Conservation (phyloP, 2,329 filamentous ascomycete species). For the Uncinocarpus reesii region DNA sequence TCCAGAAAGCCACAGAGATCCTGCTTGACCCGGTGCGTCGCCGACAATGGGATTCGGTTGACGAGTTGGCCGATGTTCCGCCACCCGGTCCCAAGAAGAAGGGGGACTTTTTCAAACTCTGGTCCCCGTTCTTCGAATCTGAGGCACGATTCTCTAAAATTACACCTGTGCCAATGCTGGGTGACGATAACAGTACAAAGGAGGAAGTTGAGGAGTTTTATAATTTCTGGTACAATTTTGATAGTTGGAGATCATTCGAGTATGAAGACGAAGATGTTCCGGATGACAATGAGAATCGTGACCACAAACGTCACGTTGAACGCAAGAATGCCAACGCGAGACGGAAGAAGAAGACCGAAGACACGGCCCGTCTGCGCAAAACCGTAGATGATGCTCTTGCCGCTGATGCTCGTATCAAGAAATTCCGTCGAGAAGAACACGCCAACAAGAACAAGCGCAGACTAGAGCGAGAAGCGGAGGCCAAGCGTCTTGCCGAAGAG, state of each 20-base stretch:
- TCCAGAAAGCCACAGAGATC: slow-evolving; percentile 93
- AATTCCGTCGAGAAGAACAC: slow-evolving; percentile 83
- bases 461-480: slow-evolving; percentile 79
- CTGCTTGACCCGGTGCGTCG: slow-evolving; percentile 86
- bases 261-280: slow-evolving; percentile 98
- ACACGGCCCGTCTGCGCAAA: slow-evolving; percentile 80
- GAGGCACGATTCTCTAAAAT: slow-evolving; percentile 87
- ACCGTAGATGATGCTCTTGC: slow-evolving; percentile 78
- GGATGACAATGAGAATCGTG: slow-evolving; percentile 96
- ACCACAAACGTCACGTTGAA: slow-evolving; percentile 97
- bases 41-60: slow-evolving; percentile 91
- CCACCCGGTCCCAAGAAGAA: slow-evolving; percentile 78
- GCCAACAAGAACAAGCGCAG: slow-evolving; percentile 95
- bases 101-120: slow-evolving; percentile 90
- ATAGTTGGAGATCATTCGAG: slow-evolving; percentile 95
- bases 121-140: slow-evolving; percentile 78
- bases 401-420: slow-evolving; percentile 91
- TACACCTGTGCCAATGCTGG: slow-evolving; percentile 79
- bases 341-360: slow-evolving; percentile 99
- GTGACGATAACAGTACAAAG: slow-evolving; percentile 71
- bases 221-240: slow-evolving; percentile 99
- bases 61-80: slow-evolving; percentile 85
- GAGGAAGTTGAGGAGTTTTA: slow-evolving; percentile 93
- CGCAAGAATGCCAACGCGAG: slow-evolving; percentile 96
- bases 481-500: slow-evolving; percentile 77